Conservation (phyloP, 805 yeast genomes). For the Tetrapisispora taiwanensis region DNA sequence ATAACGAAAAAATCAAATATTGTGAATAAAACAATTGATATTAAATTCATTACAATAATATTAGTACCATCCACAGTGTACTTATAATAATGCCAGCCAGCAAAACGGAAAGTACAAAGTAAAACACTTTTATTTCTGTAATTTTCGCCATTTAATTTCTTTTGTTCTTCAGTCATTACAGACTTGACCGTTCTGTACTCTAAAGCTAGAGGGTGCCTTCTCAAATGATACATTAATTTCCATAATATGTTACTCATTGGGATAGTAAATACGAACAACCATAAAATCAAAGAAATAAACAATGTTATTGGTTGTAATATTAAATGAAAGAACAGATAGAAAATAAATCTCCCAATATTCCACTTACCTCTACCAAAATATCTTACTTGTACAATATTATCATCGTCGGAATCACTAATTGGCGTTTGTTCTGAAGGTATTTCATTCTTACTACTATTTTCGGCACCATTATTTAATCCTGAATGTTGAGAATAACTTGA, state of each 20-base stretch:
- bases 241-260: constrained; percentile 82
- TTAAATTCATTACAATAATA: constrained; percentile 78
- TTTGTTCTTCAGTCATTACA: constrained; percentile 11
- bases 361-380: constrained; percentile 88
- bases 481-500: background rate
- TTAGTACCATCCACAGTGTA: constrained; percentile 95
- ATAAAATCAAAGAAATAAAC: constrained; percentile 48
- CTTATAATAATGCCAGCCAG: constrained; percentile 89
- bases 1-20: constrained; percentile 66
- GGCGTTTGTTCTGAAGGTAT: background rate
- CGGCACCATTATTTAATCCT: background rate
- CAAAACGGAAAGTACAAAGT: constrained; percentile 83
- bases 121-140: constrained; percentile 46
- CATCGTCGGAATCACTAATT: constrained; percentile 8
- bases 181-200: constrained; percentile 52
- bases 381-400: constrained; percentile 29
- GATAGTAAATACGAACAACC: constrained; percentile 80
- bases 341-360: constrained; percentile 73
- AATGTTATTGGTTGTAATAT: constrained; percentile 58
- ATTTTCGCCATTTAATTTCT: constrained; percentile 6
- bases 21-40: constrained; percentile 70
- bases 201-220: constrained; percentile 87
- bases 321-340: constrained; percentile 60
- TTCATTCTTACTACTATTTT: background rate
- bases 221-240: constrained; percentile 62